Percentiles rank a stretch among this genome's conserved stretches.
These are phyloP conservation scores for Diaporthe citriasiana DNA, from an alignment of 2,329 filamentous ascomycete genomes.

Conservation along the genomic window DNA sequence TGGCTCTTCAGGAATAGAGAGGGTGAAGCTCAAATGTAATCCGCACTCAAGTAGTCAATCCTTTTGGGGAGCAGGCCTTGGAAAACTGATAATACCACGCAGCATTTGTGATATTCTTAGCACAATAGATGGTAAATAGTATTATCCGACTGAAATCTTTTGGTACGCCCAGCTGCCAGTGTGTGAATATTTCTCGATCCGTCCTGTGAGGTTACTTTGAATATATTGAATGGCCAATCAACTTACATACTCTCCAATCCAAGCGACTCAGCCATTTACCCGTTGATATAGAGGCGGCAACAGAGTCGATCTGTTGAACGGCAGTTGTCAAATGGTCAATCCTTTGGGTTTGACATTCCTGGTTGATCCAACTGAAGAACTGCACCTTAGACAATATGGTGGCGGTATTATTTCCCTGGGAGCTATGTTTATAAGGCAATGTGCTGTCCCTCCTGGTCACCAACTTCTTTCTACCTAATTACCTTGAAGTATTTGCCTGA, in stretches of 20 bases:
- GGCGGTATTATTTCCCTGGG: neutral
- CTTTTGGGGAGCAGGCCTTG: neutral
- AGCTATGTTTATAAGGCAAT: neutral
- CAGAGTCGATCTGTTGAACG: conserved; percentile 11
- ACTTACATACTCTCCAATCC: neutral
- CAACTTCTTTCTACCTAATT: neutral
- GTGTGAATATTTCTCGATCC: neutral
- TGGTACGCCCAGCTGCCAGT: neutral
- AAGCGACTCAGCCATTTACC: conserved; percentile 9
- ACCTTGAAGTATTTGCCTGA: neutral
- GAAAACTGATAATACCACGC: neutral
- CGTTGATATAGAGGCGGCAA: neutral
- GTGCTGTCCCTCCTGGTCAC: no score
- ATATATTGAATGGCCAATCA: conserved; percentile 28
- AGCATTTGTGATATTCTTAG: neutral
- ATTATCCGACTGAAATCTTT: neutral
- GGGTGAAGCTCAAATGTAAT: neutral
- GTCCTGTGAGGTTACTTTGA: neutral
- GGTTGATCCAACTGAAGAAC: neutral
- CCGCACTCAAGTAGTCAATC: no score
- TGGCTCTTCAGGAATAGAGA: neutral
- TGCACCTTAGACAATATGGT: neutral
- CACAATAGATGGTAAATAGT: neutral
- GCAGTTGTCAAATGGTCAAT: conserved; percentile 4
- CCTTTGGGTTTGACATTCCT: neutral